Evolutionary conservation across 2,329 filamentous ascomycete genomes (phyloP).

Genomic region (Aspergillus arachidicola): DNA sequence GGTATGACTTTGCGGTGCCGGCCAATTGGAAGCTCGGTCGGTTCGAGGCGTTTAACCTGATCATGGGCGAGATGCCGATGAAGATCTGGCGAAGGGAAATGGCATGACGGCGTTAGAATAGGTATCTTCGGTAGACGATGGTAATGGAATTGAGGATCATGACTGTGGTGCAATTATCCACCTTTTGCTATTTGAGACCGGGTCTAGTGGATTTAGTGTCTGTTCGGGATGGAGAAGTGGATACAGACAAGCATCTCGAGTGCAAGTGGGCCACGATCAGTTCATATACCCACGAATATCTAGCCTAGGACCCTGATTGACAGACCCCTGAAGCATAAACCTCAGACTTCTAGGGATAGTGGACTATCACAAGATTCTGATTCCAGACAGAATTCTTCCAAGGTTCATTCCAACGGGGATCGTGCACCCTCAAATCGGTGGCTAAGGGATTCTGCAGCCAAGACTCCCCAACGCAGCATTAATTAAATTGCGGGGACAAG

Average conservation of each 20-base stretch:
- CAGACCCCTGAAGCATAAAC: background rate
- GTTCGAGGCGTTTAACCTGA: slow-evolving; percentile 20
- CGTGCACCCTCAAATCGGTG: background rate
- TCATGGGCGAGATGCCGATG: slow-evolving; percentile 22
- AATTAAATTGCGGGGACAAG: background rate
- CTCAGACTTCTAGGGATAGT: background rate
- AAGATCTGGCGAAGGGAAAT: slow-evolving; percentile 9
- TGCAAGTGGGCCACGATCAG: background rate
- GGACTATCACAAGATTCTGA: no score
- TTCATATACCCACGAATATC: background rate
- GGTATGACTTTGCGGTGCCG: slow-evolving; percentile 46
- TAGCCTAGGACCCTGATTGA: background rate
- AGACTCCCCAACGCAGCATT: background rate
- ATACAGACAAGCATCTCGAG: background rate
- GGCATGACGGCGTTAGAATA: background rate
- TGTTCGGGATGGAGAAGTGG: background rate
- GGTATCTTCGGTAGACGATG: background rate
- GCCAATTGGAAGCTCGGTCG: slow-evolving; percentile 31
- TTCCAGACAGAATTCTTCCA: background rate
- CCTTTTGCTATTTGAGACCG: background rate
- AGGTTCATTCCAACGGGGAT: background rate
- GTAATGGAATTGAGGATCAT: background rate
- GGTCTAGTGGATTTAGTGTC: background rate
- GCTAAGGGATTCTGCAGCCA: background rate
- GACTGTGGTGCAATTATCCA: background rate